Base-by-base conservation (phyloP, 805 yeast genomes). In the Zygosaccharomyces bisporus region DNA sequence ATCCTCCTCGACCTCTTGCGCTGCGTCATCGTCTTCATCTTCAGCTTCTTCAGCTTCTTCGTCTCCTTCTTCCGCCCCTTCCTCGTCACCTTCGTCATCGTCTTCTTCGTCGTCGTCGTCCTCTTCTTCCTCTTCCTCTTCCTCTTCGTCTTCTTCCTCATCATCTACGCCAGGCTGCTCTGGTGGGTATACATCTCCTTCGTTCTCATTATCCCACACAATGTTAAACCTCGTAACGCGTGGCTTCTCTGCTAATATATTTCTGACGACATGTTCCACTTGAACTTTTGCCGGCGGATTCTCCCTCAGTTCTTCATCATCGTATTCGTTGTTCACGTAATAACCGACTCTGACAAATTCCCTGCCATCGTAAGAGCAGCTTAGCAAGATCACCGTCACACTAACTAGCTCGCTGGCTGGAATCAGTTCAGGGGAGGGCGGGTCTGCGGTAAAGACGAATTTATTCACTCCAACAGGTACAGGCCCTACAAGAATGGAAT, bases 321-420 rank as follows among this genome's bases (percentile, higher is more conserved):
- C 97, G 58, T 93, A 93, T 60, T 93, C 99, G 67, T 93, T 93
- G 68, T 93, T 93, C 47, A 93, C 99, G 60, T 93, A 93, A 69
- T 93, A 93, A 0, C 99, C 99, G 4, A 93, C 99, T 48, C 98
- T 74, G 1, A 93, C 99, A 70, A 93, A 93, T 64, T 93, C 98
- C 51, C 91, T 75, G 44, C 86, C 96, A 39, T 88, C 86, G 60
- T 93, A 93, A 0, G 96, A 83, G 66, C 99, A 93, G 47, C 96
- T 86, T 48, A 93, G 72, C 45, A 93, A 70, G 45, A 93, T 90
- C 23, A 93, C 99, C 0, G 99, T 93, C 33, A 93, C 98, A 49
- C 91, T 81, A 10, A 93, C 97, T 51, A 93, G 74, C 63, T 93
- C 99, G 53, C 88, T 83, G 3, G 96, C 96, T 0, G 99, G 99